Conservation (phyloP, 73 alveolate genomes). For the Uronychia binucleata region DNA sequence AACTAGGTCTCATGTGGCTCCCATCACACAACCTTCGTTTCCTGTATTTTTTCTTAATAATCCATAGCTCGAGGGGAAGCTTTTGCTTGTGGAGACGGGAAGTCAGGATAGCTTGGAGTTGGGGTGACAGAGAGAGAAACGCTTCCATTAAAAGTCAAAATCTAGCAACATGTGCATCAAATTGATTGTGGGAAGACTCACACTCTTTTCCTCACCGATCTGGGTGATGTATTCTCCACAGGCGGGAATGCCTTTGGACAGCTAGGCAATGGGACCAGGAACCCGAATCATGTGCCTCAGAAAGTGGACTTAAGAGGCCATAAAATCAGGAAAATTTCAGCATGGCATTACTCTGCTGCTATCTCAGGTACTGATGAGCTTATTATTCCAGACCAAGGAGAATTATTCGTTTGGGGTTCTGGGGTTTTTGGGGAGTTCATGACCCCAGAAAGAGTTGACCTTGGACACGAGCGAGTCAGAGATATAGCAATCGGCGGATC, state of each 20-base stretch:
- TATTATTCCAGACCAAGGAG: constrained; percentile 40
- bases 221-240: neutral
- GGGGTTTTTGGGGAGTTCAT: constrained; percentile 39
- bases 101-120: neutral
- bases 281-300: neutral
- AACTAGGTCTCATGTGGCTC: neutral
- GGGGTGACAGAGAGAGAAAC: neutral
- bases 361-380: too few species aligned
- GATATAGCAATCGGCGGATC: constrained; percentile 12
- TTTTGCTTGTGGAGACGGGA: neutral
- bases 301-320: neutral
- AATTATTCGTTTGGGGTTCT: constrained; percentile 56
- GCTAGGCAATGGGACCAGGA: constrained; percentile 32
- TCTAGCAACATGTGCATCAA: neutral
- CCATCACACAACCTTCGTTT: neutral
- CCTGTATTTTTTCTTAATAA: neutral
- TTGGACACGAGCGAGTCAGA: neutral
- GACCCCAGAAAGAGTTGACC: constrained; percentile 4
- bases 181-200: neutral
- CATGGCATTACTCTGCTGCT: constrained; percentile 6
- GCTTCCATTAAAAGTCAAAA: neutral
- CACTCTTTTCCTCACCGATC: neutral
- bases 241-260: constrained; percentile 36
- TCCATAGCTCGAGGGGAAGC: neutral
- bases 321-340: constrained; percentile 19